A percentile compares a stretch with the other conserved stretches of the same genome.
Evolutionary conservation across 2,329 filamentous ascomycete species (phyloP).

Genomic region (Endothia cerciana): DNA sequence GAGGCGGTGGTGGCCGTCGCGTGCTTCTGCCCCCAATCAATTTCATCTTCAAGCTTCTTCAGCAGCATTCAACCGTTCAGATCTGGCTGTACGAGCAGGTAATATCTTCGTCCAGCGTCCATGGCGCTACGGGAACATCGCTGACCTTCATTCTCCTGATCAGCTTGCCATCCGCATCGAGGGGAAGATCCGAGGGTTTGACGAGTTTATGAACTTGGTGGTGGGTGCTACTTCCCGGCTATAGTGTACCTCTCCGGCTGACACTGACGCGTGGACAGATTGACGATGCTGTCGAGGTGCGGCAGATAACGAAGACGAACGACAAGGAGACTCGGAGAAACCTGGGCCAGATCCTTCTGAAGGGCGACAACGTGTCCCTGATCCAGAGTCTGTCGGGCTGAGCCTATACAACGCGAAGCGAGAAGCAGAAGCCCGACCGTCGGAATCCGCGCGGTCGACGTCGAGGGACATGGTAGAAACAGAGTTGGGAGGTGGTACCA

Average conservation of each 20-base stretch:
- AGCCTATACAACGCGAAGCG: constrained; percentile 17
- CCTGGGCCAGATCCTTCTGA: constrained; percentile 72
- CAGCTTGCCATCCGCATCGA: constrained; percentile 85
- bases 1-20: constrained; percentile 62
- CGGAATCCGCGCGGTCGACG: constrained; percentile 6
- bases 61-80: constrained; percentile 38
- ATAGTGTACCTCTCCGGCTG: neutral
- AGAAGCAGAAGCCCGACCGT: neutral
- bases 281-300: constrained; percentile 93
- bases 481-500: constrained; percentile 11
- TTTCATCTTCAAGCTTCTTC: constrained; percentile 93
- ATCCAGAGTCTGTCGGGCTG: constrained; percentile 61
- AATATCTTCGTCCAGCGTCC: neutral
- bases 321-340: constrained; percentile 72
- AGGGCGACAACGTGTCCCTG: constrained; percentile 85
- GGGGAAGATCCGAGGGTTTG: constrained; percentile 95
- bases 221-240: constrained; percentile 3
- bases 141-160: constrained; percentile 10
- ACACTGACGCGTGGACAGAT: constrained; percentile 44
- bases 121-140: neutral
- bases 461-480: constrained; percentile 5
- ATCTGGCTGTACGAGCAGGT: constrained; percentile 93
- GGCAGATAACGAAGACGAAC: constrained; percentile 79
- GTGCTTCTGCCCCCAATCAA: constrained; percentile 69
- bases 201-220: constrained; percentile 98